Base-by-base conservation (phyloP, 2,329 filamentous ascomycete genomes). In the Talaromyces rugulosus region DNA sequence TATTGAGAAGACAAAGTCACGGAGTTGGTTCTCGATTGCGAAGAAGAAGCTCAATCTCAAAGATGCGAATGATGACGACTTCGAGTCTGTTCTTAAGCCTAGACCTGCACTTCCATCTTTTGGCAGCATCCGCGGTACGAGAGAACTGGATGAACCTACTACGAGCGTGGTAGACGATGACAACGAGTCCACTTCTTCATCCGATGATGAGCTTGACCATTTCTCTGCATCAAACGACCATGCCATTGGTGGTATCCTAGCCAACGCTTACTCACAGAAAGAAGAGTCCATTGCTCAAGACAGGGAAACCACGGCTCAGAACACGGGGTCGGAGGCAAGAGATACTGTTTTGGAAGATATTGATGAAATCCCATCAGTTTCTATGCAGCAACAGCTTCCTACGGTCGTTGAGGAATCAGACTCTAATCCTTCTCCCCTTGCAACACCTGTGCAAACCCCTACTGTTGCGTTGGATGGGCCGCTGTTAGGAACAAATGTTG, bases 21-120 rank as follows among this genome's bases (percentile, higher is more conserved):
- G 72, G 62, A 68, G 70, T 42, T 79, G 76, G 74, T 73, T 78
- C 62, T 70, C 71, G 27, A 64, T 75, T 28, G 69, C 70, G 27
- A 75, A 75, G 59, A 72, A 70, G 63, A 77, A 75, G 56, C 58
- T 69, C 16, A 56, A 62, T 14, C 52, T 66, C 3, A 62, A 69
- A 31, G 71, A 73, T 14, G 64, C 69, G 68, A 56, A 76, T 56
- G 70, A 82, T 18, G 79, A 86, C 60, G 82, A 85, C 51, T 78
- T 83, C 60, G 82, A 84, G 59, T 81, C 83, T 55, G 75, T 83
- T 34, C 82, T 87, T 74, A 83, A 82, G 69, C 86, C 86, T 33
- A 79, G 84, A 23, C 84, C 84, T 5, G 81, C 80, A 12, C 75
- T 88, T 30, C 86, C 86, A 7, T 85, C 81, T 0, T 88, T 88